These are phyloP conservation scores for Dinochytrium kinnereticum DNA, from an alignment of 371 early-diverging fungal species.

Conservation along the genomic window DNA sequence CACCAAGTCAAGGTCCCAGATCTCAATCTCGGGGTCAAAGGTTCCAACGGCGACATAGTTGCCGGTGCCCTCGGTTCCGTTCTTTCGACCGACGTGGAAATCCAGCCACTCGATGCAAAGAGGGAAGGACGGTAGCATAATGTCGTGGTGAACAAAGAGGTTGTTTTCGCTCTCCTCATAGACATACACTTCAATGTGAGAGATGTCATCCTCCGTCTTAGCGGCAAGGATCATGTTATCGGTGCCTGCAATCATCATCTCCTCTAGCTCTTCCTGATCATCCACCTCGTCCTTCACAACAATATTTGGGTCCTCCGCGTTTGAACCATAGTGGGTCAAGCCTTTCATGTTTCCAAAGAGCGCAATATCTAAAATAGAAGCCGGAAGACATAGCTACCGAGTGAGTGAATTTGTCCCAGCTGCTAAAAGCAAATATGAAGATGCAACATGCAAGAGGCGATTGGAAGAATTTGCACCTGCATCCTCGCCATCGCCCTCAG, in stretches of 20 bases:
- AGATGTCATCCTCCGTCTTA: constrained; percentile 94
- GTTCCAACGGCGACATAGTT: constrained; percentile 94
- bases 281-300: constrained; percentile 64
- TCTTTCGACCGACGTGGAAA: constrained; percentile 67
- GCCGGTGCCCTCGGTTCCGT: constrained; percentile 52
- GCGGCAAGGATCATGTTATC: constrained; percentile 91
- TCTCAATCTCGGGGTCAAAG: constrained; percentile 95
- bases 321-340: constrained; percentile 76
- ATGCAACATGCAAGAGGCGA: no score
- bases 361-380: constrained; percentile 27
- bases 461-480: not conserved
- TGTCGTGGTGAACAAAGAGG: constrained; percentile 96
- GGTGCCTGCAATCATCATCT: constrained; percentile 73
- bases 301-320: constrained; percentile 85
- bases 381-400: not conserved
- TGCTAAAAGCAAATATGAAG: not conserved
- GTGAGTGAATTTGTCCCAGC: not conserved
- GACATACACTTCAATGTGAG: constrained; percentile 90
- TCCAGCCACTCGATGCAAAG: constrained; percentile 90
- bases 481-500: constrained; percentile 22
- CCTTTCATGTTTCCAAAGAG: constrained; percentile 58
- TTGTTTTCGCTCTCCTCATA: constrained; percentile 81
- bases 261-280: constrained; percentile 80
- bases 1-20: constrained; percentile 93
- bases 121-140: constrained; percentile 96